Conservation (phyloP, 768 basidiomycete species). For the Naematelia encephala region DNA sequence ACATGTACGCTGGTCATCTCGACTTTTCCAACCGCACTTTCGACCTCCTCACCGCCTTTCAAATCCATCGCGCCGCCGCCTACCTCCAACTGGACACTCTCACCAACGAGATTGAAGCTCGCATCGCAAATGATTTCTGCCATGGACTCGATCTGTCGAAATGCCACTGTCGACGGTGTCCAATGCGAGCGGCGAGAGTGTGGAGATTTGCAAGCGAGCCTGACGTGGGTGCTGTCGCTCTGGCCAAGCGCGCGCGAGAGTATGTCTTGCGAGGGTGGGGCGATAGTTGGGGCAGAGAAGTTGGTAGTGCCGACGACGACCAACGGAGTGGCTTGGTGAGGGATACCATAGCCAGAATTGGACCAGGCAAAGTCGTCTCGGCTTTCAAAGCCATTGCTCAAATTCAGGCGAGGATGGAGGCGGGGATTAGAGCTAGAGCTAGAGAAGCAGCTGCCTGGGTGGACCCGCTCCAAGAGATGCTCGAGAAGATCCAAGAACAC, state of each 20-base stretch:
- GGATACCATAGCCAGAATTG: slow-evolving; percentile 68
- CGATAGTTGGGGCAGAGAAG: slow-evolving; percentile 79
- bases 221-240: slow-evolving; percentile 69
- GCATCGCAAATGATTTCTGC: slow-evolving; percentile 81
- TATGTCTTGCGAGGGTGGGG: slow-evolving; percentile 81
- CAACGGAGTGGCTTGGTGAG: slow-evolving; percentile 67
- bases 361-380: slow-evolving; percentile 64
- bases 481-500: slow-evolving; percentile 60
- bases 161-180: slow-evolving; percentile 79
- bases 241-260: slow-evolving; percentile 69
- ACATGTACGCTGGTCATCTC: slow-evolving; percentile 91
- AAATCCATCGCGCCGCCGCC: slow-evolving; percentile 75
- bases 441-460: slow-evolving; percentile 56
- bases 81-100: slow-evolving; percentile 75
- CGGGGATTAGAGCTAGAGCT: slow-evolving; percentile 15
- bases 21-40: slow-evolving; percentile 87
- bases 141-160: slow-evolving; percentile 86
- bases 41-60: slow-evolving; percentile 86
- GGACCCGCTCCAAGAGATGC: slow-evolving; percentile 65
- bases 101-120: slow-evolving; percentile 72
- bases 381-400: slow-evolving; percentile 66
- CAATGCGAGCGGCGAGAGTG: slow-evolving; percentile 72
- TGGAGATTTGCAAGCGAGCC: slow-evolving; percentile 73
- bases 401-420: slow-evolving; percentile 42
- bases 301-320: slow-evolving; percentile 66